Percentiles rank a stretch among this genome's conserved stretches.
phyloP scores from a whole-genome alignment of 306 rosid genomes.

The Casuarina cunninghamiana region DNA sequence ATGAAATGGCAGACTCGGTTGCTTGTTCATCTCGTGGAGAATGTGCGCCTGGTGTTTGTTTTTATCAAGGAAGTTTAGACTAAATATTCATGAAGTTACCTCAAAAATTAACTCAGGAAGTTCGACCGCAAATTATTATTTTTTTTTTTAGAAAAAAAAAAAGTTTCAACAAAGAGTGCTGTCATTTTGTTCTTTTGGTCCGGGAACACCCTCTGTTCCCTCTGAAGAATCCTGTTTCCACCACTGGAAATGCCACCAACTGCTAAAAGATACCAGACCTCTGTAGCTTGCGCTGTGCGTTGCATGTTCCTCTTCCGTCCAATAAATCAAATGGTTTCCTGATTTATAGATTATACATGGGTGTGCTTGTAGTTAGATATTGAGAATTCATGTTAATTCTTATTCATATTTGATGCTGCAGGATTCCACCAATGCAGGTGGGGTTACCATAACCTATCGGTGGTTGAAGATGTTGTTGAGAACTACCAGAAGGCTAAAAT shows the following conservation, averaged over 20 bases:
- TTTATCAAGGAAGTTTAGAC: neutral
- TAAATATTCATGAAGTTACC: neutral
- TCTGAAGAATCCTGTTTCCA: too few species aligned
- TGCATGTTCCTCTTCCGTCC: conserved; percentile 32
- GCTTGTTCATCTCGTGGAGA: neutral
- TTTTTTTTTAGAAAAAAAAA: too few species aligned
- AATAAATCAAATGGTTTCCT: neutral
- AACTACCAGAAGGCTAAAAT: conserved; percentile 82
- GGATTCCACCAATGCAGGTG: conserved; percentile 99
- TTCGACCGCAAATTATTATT: too few species aligned
- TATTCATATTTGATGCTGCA: conserved; percentile 28
- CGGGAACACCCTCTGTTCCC: neutral
- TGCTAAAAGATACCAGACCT: neutral
- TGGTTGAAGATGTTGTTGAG: conserved; percentile 89
- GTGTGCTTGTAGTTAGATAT: neutral
- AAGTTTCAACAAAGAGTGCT: too few species aligned
- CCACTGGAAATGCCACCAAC: neutral
- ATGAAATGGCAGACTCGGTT: neutral
- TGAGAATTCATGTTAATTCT: neutral
- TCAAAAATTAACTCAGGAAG: too few species aligned
- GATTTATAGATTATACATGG: neutral
- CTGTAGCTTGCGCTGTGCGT: conserved; percentile 10
- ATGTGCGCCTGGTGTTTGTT: neutral
- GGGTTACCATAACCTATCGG: conserved; percentile 97
- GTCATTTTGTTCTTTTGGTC: neutral